These are phyloP conservation scores for Lycium barbarum DNA, from an alignment of 257 asterid genomes.

Conservation along the genomic window DNA sequence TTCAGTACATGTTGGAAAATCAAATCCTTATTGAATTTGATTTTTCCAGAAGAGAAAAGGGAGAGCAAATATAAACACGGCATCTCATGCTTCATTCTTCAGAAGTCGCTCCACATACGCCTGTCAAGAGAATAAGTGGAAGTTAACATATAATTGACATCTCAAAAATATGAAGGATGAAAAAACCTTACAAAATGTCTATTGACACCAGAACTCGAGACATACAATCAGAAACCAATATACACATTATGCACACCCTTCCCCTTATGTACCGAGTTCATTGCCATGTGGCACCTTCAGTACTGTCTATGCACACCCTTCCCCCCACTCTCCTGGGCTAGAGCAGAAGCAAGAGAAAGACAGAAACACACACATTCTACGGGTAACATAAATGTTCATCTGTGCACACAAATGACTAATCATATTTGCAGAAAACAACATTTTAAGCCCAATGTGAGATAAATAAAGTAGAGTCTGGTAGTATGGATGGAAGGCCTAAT, in stretches of 20 bases:
- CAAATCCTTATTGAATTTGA: slow-evolving; percentile 21
- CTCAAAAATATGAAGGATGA: slow-evolving; percentile 1
- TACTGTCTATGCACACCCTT: not conserved
- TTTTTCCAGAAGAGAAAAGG: not conserved
- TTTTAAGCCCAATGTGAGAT: not conserved
- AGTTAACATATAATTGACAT: slow-evolving; percentile 31
- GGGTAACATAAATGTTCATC: not conserved
- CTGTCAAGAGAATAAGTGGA: slow-evolving; percentile 51
- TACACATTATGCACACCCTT: not conserved
- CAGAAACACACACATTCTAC: slow-evolving; percentile 15
- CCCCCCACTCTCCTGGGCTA: not conserved
- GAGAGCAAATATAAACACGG: slow-evolving; percentile 21
- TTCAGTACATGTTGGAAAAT: slow-evolving; percentile 20
- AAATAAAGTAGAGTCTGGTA: not conserved
- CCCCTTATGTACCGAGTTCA: slow-evolving; percentile 9
- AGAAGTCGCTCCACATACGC: slow-evolving; percentile 72
- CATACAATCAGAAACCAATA: slow-evolving; percentile 9
- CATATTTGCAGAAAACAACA: not conserved
- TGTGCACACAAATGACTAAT: not conserved
- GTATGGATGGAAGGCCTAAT: not conserved
- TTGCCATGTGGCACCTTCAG: not conserved
- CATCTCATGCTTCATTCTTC: slow-evolving; percentile 58
- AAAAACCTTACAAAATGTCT: not conserved
- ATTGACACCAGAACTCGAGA: not conserved
- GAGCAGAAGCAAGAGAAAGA: not conserved